A percentile compares a stretch with the other conserved stretches of the same genome.
Evolutionary conservation across 2,329 filamentous ascomycete species (phyloP).

Genomic region (Penicillium expansum): DNA sequence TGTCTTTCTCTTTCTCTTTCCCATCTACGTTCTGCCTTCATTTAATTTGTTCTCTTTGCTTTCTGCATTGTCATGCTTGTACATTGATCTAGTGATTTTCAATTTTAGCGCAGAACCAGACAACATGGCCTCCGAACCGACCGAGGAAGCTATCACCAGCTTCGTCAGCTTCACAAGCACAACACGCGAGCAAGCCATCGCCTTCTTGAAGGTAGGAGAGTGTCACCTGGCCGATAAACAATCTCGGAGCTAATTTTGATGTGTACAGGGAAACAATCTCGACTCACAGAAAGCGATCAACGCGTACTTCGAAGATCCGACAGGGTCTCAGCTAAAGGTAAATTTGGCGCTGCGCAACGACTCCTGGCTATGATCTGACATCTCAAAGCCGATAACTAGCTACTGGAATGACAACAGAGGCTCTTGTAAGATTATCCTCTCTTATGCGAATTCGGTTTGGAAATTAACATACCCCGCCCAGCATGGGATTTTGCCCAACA

Average conservation of each 20-base stretch:
- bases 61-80: neutral
- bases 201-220: constrained; percentile 40
- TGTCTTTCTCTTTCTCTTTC: neutral
- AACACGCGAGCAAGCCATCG: constrained; percentile 40
- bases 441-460: neutral
- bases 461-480: constrained; percentile 18
- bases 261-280: constrained; percentile 44
- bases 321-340: constrained; percentile 35
- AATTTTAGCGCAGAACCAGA: neutral
- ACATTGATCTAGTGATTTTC: neutral
- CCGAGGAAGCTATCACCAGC: constrained; percentile 41
- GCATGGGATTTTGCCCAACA: constrained; percentile 41
- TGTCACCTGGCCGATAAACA: neutral
- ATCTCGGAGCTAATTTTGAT: constrained; percentile 10
- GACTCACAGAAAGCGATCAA: constrained; percentile 48
- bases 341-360: neutral
- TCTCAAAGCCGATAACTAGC: constrained; percentile 15
- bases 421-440: constrained; percentile 24
- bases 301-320: constrained; percentile 48
- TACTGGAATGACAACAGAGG: constrained; percentile 27
- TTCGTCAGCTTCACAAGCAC: constrained; percentile 44
- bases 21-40: neutral
- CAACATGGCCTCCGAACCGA: constrained; percentile 38
- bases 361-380: constrained; percentile 8
- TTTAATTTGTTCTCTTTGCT: constrained; percentile 1